Percentiles rank a stretch among this genome's conserved stretches.
Conservation (phyloP, 176 grass and related monocot genomes). For the Avena sativa region DNA sequence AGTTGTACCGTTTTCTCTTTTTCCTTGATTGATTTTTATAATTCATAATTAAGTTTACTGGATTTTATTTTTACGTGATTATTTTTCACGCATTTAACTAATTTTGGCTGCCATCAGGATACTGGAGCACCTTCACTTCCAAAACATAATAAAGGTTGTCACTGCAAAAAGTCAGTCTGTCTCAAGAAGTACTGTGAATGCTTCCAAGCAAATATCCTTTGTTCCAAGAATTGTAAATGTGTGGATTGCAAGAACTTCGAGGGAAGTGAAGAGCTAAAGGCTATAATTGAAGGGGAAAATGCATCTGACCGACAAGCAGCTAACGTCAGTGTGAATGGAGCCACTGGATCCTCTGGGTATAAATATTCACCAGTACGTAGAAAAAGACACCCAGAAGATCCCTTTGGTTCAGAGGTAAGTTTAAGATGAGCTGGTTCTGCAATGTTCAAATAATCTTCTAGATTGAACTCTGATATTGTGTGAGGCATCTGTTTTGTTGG, state of each 20-base stretch:
- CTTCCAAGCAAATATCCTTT: conserved; percentile 82
- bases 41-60: not conserved
- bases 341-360: conserved; percentile 58
- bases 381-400: conserved; percentile 53
- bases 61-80: conserved; percentile 25
- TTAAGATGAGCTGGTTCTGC: conserved; percentile 5
- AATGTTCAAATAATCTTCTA: conserved; percentile 28
- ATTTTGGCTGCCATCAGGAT: conserved; percentile 51
- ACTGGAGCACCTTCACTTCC: conserved; percentile 56
- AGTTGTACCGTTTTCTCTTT: not conserved
- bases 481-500: not conserved
- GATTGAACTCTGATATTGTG: conserved; percentile 8
- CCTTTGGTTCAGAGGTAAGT: conserved; percentile 51
- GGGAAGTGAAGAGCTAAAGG: conserved; percentile 65
- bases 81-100: conserved; percentile 34
- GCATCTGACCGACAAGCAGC: conserved; percentile 59
- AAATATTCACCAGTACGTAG: conserved; percentile 46
- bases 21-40: not conserved
- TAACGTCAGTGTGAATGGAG: conserved; percentile 68
- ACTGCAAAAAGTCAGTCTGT: conserved; percentile 82
- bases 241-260: conserved; percentile 74
- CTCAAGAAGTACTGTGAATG: conserved; percentile 88
- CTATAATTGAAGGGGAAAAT: conserved; percentile 61
- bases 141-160: conserved; percentile 83
- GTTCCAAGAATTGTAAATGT: conserved; percentile 82